Conservation (phyloP, 2,329 filamentous ascomycete genomes). For the Rutstroemia sp. region DNA sequence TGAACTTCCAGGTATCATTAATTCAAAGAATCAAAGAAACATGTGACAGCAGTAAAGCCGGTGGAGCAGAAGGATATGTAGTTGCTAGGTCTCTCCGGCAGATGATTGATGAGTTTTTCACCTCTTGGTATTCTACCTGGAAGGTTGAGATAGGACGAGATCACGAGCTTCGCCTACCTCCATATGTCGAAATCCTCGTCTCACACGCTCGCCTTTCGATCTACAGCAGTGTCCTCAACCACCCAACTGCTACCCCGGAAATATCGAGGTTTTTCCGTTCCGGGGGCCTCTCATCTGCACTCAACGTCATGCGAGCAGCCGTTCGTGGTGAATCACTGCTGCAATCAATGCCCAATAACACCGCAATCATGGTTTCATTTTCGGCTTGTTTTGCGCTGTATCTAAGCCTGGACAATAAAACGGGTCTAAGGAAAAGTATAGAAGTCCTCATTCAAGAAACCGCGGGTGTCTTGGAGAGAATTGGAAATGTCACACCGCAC, state of each 20-base stretch:
- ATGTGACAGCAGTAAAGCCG: slow-evolving; percentile 47
- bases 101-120: slow-evolving; percentile 58
- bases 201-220: slow-evolving; percentile 68
- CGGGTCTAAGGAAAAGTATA: slow-evolving; percentile 54
- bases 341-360: slow-evolving; percentile 73
- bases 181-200: slow-evolving; percentile 68
- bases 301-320: slow-evolving; percentile 68
- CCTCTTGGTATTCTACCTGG: slow-evolving; percentile 59
- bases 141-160: slow-evolving; percentile 47
- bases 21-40: slow-evolving; percentile 50
- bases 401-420: slow-evolving; percentile 46
- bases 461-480: slow-evolving; percentile 59
- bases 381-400: slow-evolving; percentile 65
- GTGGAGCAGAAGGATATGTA: slow-evolving; percentile 40
- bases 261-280: slow-evolving; percentile 68
- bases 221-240: slow-evolving; percentile 68
- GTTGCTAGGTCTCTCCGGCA: slow-evolving; percentile 51
- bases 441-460: slow-evolving; percentile 60
- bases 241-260: slow-evolving; percentile 61
- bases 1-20: slow-evolving; percentile 39
- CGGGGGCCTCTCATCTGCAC: slow-evolving; percentile 60
- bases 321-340: slow-evolving; percentile 64
- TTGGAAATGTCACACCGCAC: slow-evolving; percentile 58
- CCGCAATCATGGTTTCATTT: slow-evolving; percentile 72
- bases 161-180: slow-evolving; percentile 51